A percentile compares a stretch with the other conserved stretches of the same genome.
phyloP scores from a whole-genome alignment of 192 early-diverging fungal species.

The Backusella australiensis region DNA sequence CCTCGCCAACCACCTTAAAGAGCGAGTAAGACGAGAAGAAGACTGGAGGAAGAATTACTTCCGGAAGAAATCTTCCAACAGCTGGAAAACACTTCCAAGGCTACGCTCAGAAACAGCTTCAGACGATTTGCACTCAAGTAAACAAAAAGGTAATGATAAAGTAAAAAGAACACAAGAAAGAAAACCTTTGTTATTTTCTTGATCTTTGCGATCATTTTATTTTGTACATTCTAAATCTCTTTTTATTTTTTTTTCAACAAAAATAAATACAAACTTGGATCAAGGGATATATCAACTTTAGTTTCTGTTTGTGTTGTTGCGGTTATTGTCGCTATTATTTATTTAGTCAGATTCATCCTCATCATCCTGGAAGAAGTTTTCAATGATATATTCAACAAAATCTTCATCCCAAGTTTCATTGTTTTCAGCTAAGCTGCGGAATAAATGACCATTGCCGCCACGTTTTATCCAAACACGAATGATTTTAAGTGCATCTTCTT shows the following conservation, averaged over 20 bases:
- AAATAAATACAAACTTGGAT: neutral
- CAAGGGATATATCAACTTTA: neutral
- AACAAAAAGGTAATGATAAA: too few species aligned
- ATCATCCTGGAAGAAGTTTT: conserved; percentile 27
- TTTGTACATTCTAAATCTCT: neutral
- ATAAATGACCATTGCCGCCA: conserved; percentile 25
- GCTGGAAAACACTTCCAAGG: too few species aligned
- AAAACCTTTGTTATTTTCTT: too few species aligned
- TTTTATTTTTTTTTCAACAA: neutral
- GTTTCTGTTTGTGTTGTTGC: neutral
- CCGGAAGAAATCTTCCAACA: too few species aligned
- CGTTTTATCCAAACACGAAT: conserved; percentile 61
- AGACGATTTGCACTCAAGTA: too few species aligned
- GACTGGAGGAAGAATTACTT: too few species aligned
- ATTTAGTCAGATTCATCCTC: conserved; percentile 22
- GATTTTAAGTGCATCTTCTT: conserved; percentile 62
- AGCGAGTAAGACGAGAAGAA: too few species aligned
- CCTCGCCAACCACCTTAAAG: too few species aligned
- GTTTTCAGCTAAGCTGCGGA: conserved; percentile 21
- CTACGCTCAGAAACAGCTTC: too few species aligned
- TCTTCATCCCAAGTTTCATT: conserved; percentile 20
- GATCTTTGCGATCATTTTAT: too few species aligned
- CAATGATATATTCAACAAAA: conserved; percentile 29
- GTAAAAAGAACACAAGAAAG: too few species aligned
- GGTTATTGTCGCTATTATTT: neutral